Percentiles rank a stretch among this genome's conserved stretches.
phyloP scores from a whole-genome alignment of 2,329 filamentous ascomycete species.

The Sclerotinia borealis region DNA sequence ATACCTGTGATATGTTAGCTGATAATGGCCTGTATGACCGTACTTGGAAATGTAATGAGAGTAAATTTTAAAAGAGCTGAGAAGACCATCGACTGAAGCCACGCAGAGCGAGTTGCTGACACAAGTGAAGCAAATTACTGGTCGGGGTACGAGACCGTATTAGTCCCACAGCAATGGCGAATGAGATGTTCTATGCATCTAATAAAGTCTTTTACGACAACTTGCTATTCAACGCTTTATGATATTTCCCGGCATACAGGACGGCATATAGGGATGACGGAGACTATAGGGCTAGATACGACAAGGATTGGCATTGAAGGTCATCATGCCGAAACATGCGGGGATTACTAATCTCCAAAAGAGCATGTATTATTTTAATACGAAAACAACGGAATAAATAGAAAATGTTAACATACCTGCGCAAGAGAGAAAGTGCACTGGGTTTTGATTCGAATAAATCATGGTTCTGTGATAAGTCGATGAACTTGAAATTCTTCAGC shows the following conservation, averaged over 20 bases:
- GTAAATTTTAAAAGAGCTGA: conserved; percentile 1
- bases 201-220: not conserved
- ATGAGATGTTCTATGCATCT: not conserved
- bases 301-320: conserved; percentile 1
- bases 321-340: not conserved
- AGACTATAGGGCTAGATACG: not conserved
- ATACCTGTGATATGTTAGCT: conserved; percentile 42
- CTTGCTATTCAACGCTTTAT: not conserved
- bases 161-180: not conserved
- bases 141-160: not conserved
- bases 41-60: not conserved
- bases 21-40: not conserved
- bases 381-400: conserved; percentile 5
- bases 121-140: conserved; percentile 7
- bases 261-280: not conserved
- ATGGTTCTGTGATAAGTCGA: conserved; percentile 87
- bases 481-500: conserved; percentile 71
- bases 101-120: not conserved
- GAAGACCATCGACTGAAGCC: not conserved
- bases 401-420: conserved; percentile 50
- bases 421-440: conserved; percentile 67
- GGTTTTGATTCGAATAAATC: conserved; percentile 68
- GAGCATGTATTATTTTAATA: not conserved
- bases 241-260: not conserved
- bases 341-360: conserved; percentile 2